Conservation (phyloP, 176 grass and related monocot genomes). For the Bonia amplexicaulis region DNA sequence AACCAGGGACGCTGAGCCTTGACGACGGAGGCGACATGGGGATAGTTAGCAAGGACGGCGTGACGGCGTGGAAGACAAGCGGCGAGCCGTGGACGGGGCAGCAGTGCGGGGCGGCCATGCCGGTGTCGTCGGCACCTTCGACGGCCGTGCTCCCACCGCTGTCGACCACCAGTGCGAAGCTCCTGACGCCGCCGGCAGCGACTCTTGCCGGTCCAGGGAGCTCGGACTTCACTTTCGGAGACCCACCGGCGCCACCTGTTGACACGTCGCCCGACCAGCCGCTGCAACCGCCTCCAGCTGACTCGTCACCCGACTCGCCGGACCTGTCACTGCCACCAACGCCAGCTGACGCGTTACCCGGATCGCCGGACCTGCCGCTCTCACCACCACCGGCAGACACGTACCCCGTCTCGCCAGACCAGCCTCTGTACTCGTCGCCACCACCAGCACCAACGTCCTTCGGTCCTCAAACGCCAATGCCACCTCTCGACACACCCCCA, state of each 20-base stretch:
- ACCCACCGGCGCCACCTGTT: conserved; percentile 1
- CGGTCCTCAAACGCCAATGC: conserved; percentile 3
- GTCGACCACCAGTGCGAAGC: background rate
- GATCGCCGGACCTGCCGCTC: conserved; percentile 12
- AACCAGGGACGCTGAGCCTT: conserved; percentile 31
- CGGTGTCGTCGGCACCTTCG: background rate
- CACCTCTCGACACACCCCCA: conserved; percentile 14
- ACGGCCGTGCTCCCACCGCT: background rate
- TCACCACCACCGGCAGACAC: background rate
- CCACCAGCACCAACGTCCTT: background rate
- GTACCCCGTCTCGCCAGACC: background rate
- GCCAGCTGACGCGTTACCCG: conserved; percentile 16
- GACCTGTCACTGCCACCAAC: conserved; percentile 1
- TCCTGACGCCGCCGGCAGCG: conserved; percentile 15
- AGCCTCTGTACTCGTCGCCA: conserved; percentile 27
- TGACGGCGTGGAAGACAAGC: conserved; percentile 38
- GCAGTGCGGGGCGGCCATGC: conserved; percentile 29
- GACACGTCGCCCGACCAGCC: conserved; percentile 20
- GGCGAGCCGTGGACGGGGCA: conserved; percentile 40
- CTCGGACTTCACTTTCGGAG: conserved; percentile 19
- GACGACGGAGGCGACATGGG: conserved; percentile 46
- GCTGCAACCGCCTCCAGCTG: conserved; percentile 11
- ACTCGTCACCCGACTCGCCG: conserved; percentile 13
- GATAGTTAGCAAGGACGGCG: conserved; percentile 35
- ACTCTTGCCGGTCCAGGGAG: conserved; percentile 24